Conservation (phyloP, 306 rosid genomes). For the Elaeagnus macrophylla region DNA sequence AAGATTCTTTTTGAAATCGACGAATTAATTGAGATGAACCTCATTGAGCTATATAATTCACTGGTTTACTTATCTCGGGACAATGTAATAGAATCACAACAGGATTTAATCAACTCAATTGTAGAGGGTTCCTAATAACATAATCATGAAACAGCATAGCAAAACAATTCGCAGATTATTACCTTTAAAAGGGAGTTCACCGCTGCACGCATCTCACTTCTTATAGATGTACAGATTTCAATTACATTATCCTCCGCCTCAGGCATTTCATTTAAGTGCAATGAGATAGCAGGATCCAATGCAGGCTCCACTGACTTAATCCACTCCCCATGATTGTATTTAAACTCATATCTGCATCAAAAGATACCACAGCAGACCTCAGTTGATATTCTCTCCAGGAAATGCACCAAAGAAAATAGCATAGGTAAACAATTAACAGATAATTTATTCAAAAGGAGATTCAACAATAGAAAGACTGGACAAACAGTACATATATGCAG, state of each 20-base stretch:
- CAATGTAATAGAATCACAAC: too few relatives aligned
- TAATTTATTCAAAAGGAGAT: too few relatives aligned
- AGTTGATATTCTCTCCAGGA: not conserved
- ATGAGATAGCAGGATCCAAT: constrained; percentile 46
- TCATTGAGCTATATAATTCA: too few relatives aligned
- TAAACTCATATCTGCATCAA: constrained; percentile 65
- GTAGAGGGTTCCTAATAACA: too few relatives aligned
- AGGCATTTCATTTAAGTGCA: constrained; percentile 38
- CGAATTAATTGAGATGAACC: too few relatives aligned
- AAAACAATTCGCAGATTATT: constrained; percentile 4
- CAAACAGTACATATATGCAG: too few relatives aligned
- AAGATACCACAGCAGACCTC: constrained; percentile 5
- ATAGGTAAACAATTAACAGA: too few relatives aligned
- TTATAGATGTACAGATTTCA: constrained; percentile 51
- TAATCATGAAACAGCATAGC: too few relatives aligned
- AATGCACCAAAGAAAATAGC: not conserved
- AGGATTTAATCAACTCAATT: too few relatives aligned
- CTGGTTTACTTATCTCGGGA: too few relatives aligned
- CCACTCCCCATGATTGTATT: constrained; percentile 59
- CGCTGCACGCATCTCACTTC: constrained; percentile 64
- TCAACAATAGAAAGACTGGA: too few relatives aligned
- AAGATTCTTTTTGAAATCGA: too few relatives aligned
- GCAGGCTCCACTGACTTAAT: constrained; percentile 56
- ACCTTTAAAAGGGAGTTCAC: constrained; percentile 76
- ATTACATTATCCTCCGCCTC: constrained; percentile 46